These are phyloP conservation scores for Hymenoscyphus fructigenus DNA, from an alignment of 2,329 filamentous ascomycete species.

Conservation along the genomic window DNA sequence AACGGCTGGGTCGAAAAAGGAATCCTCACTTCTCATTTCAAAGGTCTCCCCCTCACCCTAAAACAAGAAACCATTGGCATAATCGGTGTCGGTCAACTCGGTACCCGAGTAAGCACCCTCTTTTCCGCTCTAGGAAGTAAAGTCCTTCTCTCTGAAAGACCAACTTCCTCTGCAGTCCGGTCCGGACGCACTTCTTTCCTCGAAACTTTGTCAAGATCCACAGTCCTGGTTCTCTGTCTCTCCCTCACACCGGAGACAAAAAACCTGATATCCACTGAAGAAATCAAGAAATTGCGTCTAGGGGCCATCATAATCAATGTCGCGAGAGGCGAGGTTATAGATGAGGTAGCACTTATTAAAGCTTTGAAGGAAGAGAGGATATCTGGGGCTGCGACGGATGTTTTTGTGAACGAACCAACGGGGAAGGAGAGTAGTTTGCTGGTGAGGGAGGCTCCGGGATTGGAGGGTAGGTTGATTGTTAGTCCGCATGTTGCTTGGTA, in stretches of 20 bases:
- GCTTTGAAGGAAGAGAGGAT: slow-evolving; percentile 33
- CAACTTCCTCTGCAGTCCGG: slow-evolving; percentile 16
- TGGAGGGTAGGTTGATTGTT: slow-evolving; percentile 45
- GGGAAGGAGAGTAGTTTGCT: slow-evolving; percentile 41
- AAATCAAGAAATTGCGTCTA: slow-evolving; percentile 28
- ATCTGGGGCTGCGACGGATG: slow-evolving; percentile 35
- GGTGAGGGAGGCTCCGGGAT: slow-evolving; percentile 25
- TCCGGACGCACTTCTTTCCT: slow-evolving; percentile 25
- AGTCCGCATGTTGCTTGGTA: slow-evolving; percentile 56
- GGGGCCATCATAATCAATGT: slow-evolving; percentile 34
- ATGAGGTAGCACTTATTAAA: slow-evolving; percentile 33
- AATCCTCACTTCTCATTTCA: slow-evolving; percentile 28
- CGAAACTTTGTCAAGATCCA: slow-evolving; percentile 20
- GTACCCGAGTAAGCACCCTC: slow-evolving; percentile 29
- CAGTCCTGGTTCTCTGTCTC: slow-evolving; percentile 26
- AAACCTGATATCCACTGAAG: slow-evolving; percentile 28
- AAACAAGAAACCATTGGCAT: slow-evolving; percentile 31
- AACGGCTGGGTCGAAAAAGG: slow-evolving; percentile 23
- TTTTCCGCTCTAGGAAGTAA: slow-evolving; percentile 26
- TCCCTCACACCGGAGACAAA: slow-evolving; percentile 28
- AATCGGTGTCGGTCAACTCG: slow-evolving; percentile 32
- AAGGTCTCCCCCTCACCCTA: slow-evolving; percentile 24
- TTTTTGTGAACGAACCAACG: slow-evolving; percentile 35
- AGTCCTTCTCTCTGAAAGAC: slow-evolving; percentile 27
- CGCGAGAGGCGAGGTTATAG: slow-evolving; percentile 35